A percentile compares a stretch with the other conserved stretches of the same genome.
Conservation (phyloP, 148 eudicot genomes). For the Rhododendron henanense region DNA sequence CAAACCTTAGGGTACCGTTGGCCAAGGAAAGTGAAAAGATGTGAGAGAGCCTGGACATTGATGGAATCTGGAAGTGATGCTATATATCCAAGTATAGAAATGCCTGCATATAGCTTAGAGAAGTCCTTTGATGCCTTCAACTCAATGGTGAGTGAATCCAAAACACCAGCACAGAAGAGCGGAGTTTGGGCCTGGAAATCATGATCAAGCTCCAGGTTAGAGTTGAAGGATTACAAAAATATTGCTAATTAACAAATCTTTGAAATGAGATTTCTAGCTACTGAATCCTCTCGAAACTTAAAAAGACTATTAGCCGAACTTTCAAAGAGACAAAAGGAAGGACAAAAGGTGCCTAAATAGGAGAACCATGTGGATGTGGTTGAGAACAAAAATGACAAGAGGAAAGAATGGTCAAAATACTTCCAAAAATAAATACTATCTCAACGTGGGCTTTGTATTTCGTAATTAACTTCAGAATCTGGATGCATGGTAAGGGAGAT, state of each 20-base stretch:
- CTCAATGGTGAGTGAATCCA: slow-evolving; percentile 67
- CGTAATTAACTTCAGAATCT: not conserved
- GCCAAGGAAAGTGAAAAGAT: slow-evolving; percentile 68
- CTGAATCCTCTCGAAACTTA: not conserved
- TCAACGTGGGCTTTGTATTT: not conserved
- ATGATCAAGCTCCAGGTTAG: slow-evolving; percentile 10
- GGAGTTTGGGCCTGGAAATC: slow-evolving; percentile 59
- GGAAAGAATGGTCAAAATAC: slow-evolving; percentile 1
- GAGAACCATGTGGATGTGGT: not conserved
- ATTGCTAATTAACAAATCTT: not conserved
- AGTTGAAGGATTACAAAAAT: not conserved
- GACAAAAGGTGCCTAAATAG: not conserved
- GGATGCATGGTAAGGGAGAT: not conserved
- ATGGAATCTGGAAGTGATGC: slow-evolving; percentile 67
- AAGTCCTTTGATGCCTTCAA: slow-evolving; percentile 83
- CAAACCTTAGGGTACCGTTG: slow-evolving; percentile 96
- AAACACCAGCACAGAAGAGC: slow-evolving; percentile 62
- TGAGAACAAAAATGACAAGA: not conserved
- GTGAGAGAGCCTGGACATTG: slow-evolving; percentile 60
- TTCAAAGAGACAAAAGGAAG: not conserved
- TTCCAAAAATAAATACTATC: not conserved
- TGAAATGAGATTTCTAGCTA: not conserved
- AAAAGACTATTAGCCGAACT: not conserved
- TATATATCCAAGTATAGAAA: slow-evolving; percentile 84
- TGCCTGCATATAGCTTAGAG: slow-evolving; percentile 82